phyloP scores from a whole-genome alignment of 2,329 filamentous ascomycete genomes.

The Claviceps humidiphila region DNA sequence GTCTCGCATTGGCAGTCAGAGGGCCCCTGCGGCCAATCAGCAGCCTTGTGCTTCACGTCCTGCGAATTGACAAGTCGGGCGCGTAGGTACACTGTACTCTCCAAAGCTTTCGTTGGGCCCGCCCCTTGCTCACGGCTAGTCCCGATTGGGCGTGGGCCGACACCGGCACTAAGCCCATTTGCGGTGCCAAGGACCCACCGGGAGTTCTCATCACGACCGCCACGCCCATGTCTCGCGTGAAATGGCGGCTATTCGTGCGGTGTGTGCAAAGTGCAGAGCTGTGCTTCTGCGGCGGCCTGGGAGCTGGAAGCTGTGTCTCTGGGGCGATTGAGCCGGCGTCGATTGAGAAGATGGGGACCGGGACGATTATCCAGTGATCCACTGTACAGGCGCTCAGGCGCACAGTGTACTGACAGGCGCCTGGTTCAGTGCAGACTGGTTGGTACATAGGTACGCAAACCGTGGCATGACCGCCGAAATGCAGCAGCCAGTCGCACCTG shows the following conservation, averaged over 20 bases:
- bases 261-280: background rate
- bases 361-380: too few relatives aligned
- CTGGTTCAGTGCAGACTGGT: too few relatives aligned
- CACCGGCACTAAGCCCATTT: slow-evolving; percentile 21
- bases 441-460: too few relatives aligned
- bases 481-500: slow-evolving; percentile 14
- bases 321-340: slow-evolving; percentile 3
- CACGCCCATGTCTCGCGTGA: slow-evolving; percentile 2
- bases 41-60: background rate
- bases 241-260: background rate
- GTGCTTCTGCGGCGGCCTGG: background rate
- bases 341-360: background rate
- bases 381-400: too few relatives aligned
- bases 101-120: background rate
- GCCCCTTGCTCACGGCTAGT: slow-evolving; percentile 8
- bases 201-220: slow-evolving; percentile 8
- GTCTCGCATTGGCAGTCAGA: slow-evolving; percentile 4
- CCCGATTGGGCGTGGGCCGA: slow-evolving; percentile 13
- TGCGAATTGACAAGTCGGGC: background rate
- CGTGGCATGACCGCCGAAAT: too few relatives aligned
- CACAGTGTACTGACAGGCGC: too few relatives aligned
- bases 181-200: slow-evolving; percentile 11
- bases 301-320: background rate
- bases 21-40: slow-evolving; percentile 2
- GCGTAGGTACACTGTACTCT: background rate